These are phyloP conservation scores for Ochromonadaceae sp. DNA, from an alignment of 352 stramenopile genomes.

Conservation along the genomic window DNA sequence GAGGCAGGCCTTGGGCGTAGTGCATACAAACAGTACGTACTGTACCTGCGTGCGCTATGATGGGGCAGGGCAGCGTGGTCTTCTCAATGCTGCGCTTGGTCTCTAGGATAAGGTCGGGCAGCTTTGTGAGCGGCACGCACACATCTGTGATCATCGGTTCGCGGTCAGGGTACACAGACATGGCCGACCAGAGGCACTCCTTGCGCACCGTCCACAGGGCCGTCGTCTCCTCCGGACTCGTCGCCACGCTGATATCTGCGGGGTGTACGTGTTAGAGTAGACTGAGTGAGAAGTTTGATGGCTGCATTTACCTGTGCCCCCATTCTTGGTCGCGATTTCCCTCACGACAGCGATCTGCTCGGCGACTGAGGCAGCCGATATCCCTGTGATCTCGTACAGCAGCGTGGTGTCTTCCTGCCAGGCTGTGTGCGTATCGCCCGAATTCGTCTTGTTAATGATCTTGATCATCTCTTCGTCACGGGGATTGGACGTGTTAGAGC, in stretches of 20 bases:
- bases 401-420: slow-evolving; percentile 63
- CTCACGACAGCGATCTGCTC: slow-evolving; percentile 65
- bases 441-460: slow-evolving; percentile 43
- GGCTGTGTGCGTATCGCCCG: slow-evolving; percentile 25
- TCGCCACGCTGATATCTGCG: not conserved
- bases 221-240: slow-evolving; percentile 3
- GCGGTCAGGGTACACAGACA: slow-evolving; percentile 40
- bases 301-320: too few relatives aligned
- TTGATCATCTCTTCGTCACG: slow-evolving; percentile 40
- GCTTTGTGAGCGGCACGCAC: slow-evolving; percentile 79
- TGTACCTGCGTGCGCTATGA: slow-evolving; percentile 58
- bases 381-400: slow-evolving; percentile 81
- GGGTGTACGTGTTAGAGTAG: too few relatives aligned
- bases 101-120: slow-evolving; percentile 77
- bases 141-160: slow-evolving; percentile 70
- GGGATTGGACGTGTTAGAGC: too few relatives aligned
- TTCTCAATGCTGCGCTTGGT: slow-evolving; percentile 72
- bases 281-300: too few relatives aligned
- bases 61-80: slow-evolving; percentile 66
- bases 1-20: too few relatives aligned
- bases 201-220: slow-evolving; percentile 51
- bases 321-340: slow-evolving; percentile 37
- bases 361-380: slow-evolving; percentile 39
- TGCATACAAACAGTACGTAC: too few relatives aligned
- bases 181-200: slow-evolving; percentile 52